A percentile compares a stretch with the other conserved stretches of the same genome.
Evolutionary conservation across 495 filamentous ascomycete species (phyloP).

Genomic region (Hypoxylon cercidicola): DNA sequence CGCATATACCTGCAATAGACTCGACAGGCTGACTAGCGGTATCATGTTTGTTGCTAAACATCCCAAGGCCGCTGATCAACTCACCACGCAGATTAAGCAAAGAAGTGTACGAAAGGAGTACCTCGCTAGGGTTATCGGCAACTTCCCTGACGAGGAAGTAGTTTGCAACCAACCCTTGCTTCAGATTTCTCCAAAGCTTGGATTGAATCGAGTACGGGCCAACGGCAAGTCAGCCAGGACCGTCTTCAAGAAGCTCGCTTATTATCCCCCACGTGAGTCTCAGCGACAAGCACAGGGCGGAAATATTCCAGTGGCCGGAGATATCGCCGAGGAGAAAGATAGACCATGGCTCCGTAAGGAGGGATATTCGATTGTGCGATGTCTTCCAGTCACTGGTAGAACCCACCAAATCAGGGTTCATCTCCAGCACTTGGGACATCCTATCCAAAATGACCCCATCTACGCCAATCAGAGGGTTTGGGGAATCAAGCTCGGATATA

Average conservation of each 20-base stretch:
- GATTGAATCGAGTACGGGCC: constrained; percentile 90
- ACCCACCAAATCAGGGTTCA: constrained; percentile 97
- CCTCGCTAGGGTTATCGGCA: constrained; percentile 86
- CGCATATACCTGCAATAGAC: constrained; percentile 86
- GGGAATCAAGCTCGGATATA: constrained; percentile 78
- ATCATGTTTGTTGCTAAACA: constrained; percentile 97
- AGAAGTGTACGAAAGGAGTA: constrained; percentile 94
- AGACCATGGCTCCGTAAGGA: constrained; percentile 54
- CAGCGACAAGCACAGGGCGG: constrained; percentile 20
- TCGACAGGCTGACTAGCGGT: constrained; percentile 93
- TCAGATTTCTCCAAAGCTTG: constrained; percentile 92
- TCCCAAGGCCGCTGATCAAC: constrained; percentile 77
- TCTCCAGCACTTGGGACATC: constrained; percentile 92
- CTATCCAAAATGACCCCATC: constrained; percentile 96
- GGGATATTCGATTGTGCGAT: constrained; percentile 95
- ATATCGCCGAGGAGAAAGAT: constrained; percentile 33
- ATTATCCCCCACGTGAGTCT: constrained; percentile 72
- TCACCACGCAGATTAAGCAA: constrained; percentile 74
- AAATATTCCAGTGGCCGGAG: constrained; percentile 21
- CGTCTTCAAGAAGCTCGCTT: constrained; percentile 87
- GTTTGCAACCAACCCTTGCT: constrained; percentile 94
- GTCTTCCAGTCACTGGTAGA: constrained; percentile 89
- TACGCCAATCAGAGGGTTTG: constrained; percentile 95
- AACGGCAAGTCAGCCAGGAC: constrained; percentile 90
- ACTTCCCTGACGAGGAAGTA: constrained; percentile 85